Base-by-base conservation (phyloP, 305 asterid species). In the Rubia peregrina region DNA sequence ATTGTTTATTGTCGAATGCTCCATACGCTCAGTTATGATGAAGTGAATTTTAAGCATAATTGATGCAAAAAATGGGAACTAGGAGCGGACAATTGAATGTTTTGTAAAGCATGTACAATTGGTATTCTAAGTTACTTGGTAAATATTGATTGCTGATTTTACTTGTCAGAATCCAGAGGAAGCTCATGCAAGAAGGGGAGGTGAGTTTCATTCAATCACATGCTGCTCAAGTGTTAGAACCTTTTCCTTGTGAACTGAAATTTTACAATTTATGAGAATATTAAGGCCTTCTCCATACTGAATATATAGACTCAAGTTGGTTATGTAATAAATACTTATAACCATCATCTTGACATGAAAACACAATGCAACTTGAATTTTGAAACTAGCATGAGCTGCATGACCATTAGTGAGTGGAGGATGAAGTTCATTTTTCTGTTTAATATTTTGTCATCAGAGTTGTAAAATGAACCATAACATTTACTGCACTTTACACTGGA, bases 121-220 rank as follows among this genome's bases (percentile, higher is more conserved):
- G 9, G 53, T 22, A 63, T 38, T 10, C 4, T 41, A 22, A 42
- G 33, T 40, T 53, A 40, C 62, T 68, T 17, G 59, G 10, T 14
- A 65, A 41, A 48, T 48, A 48, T 13, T 81, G 71, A 71, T 63
- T 74, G 71, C 44, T 80, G 63, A 66, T 65, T 10, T 70, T 17
- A 51, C 79, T 78, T 82, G 69, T 63, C 86, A 94, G 99, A 91
- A 89, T 84, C 91, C 97, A 59, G 71, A 81, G 82, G 95, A 91
- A 87, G 99, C 99, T 80, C 95, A 87, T 81, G 98, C 97, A 21
- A 88, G 99, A 82, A 87, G 99, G 81, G 99, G 99, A 74, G 83
- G 99, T 94, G 76, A 83, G 83, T 68, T 80, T 73, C 69, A 62
- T 71, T 43, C 55, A 69, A 62, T 74, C 71, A 24, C 24, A n/a